phyloP scores from a whole-genome alignment of 805 yeast species.

The Saturnispora quitensis region DNA sequence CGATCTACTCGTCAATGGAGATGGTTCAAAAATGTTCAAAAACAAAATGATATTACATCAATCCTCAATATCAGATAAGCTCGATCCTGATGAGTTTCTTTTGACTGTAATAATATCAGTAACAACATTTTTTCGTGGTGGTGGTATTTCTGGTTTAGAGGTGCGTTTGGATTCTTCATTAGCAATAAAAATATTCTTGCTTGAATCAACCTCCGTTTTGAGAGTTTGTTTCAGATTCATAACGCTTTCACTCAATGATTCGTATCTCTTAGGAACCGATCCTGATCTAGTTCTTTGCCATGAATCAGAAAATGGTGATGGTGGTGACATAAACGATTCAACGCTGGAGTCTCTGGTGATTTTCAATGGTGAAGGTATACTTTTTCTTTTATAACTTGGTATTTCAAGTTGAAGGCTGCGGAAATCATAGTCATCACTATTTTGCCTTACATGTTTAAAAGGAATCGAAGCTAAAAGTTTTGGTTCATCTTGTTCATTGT shows the following conservation, averaged over 20 bases:
- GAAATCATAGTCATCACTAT: constrained; percentile 1
- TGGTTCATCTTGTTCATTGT: constrained; percentile 16
- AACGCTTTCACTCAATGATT: constrained; percentile 16
- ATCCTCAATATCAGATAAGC: not conserved
- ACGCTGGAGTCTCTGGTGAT: not conserved
- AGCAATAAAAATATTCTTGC: not conserved
- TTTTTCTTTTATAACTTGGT: constrained; percentile 1
- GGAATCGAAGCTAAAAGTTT: not conserved
- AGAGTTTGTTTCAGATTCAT: constrained; percentile 12
- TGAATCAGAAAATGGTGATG: constrained; percentile 2
- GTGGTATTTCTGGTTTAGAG: constrained; percentile 6
- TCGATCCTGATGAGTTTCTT: not conserved
- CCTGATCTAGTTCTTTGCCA: constrained; percentile 12
- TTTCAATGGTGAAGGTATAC: not conserved
- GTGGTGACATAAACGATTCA: not conserved
- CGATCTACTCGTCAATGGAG: not conserved
- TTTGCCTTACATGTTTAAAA: not conserved
- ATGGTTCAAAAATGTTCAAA: not conserved
- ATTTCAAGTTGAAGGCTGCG: not conserved
- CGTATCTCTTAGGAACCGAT: constrained; percentile 19
- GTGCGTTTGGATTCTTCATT: constrained; percentile 5
- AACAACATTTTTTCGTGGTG: constrained; percentile 6
- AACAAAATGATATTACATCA: not conserved
- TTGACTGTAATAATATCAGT: not conserved
- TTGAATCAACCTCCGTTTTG: not conserved